A percentile compares a stretch with the other conserved stretches of the same genome.
Conservation (phyloP, 768 basidiomycete genomes). For the Lactifluus piperatus region DNA sequence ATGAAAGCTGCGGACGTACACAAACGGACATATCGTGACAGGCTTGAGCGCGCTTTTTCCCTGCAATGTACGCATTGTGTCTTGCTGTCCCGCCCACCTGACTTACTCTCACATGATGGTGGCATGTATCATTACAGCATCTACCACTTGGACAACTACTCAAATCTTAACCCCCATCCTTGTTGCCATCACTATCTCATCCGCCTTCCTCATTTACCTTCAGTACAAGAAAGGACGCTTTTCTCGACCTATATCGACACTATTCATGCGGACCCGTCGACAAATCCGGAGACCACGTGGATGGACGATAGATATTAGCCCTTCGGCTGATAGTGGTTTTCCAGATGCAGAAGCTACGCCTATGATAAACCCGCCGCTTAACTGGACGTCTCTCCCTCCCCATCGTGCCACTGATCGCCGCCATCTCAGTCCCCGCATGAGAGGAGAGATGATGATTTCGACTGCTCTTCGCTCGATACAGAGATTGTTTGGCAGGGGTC, state of each 20-base stretch:
- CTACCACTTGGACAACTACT: neutral
- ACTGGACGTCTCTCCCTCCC: neutral
- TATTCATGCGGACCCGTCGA: slow-evolving; percentile 5
- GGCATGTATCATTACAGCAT: slow-evolving; percentile 15
- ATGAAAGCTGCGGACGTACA: slow-evolving; percentile 4
- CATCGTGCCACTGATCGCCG: neutral
- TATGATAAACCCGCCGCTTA: neutral
- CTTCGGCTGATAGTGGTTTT: neutral
- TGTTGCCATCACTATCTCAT: neutral
- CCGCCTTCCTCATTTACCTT: neutral
- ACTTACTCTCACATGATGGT: slow-evolving; percentile 4
- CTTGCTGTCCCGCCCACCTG: neutral
- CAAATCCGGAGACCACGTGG: neutral
- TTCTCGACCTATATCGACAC: neutral
- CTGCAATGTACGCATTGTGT: slow-evolving; percentile 5
- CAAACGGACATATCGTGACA: neutral
- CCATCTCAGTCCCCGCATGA: neutral
- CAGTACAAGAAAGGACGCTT: slow-evolving; percentile 1
- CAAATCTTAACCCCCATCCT: slow-evolving; percentile 14
- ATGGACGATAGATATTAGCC: neutral
- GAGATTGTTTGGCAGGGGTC: slow-evolving; percentile 8
- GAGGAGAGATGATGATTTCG: neutral
- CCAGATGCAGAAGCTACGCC: slow-evolving; percentile 11
- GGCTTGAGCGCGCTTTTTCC: neutral
- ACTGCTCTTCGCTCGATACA: neutral